Base-by-base conservation (phyloP, 352 stramenopile species). In the Phytophthora lateralis region DNA sequence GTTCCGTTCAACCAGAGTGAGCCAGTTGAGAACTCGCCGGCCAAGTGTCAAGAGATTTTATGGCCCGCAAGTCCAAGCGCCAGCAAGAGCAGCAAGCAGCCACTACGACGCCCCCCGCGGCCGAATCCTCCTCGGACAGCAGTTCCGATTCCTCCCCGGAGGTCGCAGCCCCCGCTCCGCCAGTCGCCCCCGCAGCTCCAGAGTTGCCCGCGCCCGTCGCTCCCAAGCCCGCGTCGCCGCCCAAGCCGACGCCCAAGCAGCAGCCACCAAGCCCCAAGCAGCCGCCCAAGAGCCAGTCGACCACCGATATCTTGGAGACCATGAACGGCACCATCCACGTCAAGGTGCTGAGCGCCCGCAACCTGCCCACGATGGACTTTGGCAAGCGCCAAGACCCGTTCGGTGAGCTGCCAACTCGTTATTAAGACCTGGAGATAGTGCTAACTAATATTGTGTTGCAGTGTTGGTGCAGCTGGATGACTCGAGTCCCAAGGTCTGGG, bases 351-450 rank as follows among this genome's bases (percentile, higher is more conserved):
- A 71, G 65, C 30, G 83, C 79, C 29, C 62, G 61, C 20, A 86
- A 84, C 56, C 59, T 92, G 54, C 80, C 84, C 21, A 87, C 74
- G 17, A 84, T 94, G 75, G 80, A 91, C 72, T 91, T 89, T 64
- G 80, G 81, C 68, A 90, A 89, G 56, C 85, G 82, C 63, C 82
- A 92, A 56, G 80, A 92, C 61, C 85, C 85, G 2, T 80, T 91
- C 39, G 85, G 82, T 92, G 51, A 45, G 69, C 42, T 50, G 6
- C 9, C 34, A 3, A 35, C 9, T 35, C 12, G 27, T 14, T 42
- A 41, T 1, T 17, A 30, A 46, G 6, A 15, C 3, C 34, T 20
- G 26, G 11, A 10, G 8, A 5, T n/a, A 35, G 21, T 57, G 18
- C 34, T 61, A 46, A 66, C 38, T 55, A 11, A 5, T 67, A 53